Conservation (phyloP, 2,329 filamentous ascomycete species). For the Penicillium sp. region DNA sequence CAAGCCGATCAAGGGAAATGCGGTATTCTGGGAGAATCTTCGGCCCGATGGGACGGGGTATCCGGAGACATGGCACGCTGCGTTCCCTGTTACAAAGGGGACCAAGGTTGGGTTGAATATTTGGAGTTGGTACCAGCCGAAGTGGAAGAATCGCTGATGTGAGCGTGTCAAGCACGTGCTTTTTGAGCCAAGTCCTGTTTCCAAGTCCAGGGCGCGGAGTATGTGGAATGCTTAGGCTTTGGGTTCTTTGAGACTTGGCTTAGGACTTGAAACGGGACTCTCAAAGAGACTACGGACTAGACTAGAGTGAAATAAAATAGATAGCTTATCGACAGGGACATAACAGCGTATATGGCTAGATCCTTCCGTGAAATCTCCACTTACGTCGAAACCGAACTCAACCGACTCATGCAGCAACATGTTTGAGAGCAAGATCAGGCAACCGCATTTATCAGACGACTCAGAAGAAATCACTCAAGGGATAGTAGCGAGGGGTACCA, state of each 20-base stretch:
- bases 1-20: slow-evolving; percentile 58
- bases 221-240: slow-evolving; percentile 8
- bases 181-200: slow-evolving; percentile 1
- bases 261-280: not conserved
- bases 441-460: slow-evolving; percentile 6
- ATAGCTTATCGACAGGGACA: not conserved
- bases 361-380: not conserved
- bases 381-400: not conserved
- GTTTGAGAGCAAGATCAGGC: slow-evolving; percentile 6
- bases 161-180: not conserved
- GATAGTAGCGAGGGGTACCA: slow-evolving; percentile 12
- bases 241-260: not conserved
- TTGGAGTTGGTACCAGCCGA: slow-evolving; percentile 62
- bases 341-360: not conserved
- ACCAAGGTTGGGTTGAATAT: slow-evolving; percentile 65
- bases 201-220: not conserved
- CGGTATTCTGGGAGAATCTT: slow-evolving; percentile 65
- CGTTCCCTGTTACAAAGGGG: slow-evolving; percentile 57
- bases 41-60: slow-evolving; percentile 57
- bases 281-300: slow-evolving; percentile 1
- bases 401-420: slow-evolving; percentile 3
- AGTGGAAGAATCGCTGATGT: slow-evolving; percentile 11
- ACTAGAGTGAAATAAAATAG: not conserved
- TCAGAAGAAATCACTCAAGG: not conserved
- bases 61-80: slow-evolving; percentile 62